phyloP scores from a whole-genome alignment of 1,284 basidiomycete species.

The Sporisorium exsertum region DNA sequence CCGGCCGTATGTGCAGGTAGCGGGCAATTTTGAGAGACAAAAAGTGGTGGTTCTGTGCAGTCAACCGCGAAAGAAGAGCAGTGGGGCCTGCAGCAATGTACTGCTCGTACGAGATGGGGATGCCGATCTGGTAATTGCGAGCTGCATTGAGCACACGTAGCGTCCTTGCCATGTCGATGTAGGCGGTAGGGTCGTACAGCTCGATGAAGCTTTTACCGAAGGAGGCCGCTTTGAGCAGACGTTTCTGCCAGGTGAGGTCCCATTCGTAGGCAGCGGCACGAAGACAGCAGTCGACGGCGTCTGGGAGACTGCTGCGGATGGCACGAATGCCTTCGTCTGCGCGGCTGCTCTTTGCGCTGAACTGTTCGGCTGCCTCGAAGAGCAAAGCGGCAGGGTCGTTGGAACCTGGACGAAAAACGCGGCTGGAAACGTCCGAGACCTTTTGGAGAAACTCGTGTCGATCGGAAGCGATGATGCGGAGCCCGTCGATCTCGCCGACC shows the following conservation, averaged over 20 bases:
- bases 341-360: slow-evolving; percentile 83
- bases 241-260: slow-evolving; percentile 88
- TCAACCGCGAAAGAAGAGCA: slow-evolving; percentile 82
- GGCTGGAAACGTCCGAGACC: slow-evolving; percentile 70
- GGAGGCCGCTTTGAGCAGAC: slow-evolving; percentile 86
- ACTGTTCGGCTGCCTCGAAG: slow-evolving; percentile 90
- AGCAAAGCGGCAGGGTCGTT: slow-evolving; percentile 90
- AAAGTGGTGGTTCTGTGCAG: slow-evolving; percentile 88
- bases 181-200: slow-evolving; percentile 88
- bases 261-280: slow-evolving; percentile 93
- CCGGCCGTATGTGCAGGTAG: slow-evolving; percentile 83
- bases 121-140: slow-evolving; percentile 88
- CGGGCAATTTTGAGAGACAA: slow-evolving; percentile 90
- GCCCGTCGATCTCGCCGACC: slow-evolving; percentile 86
- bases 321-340: slow-evolving; percentile 92
- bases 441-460: slow-evolving; percentile 91
- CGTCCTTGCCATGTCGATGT: slow-evolving; percentile 88
- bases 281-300: slow-evolving; percentile 90
- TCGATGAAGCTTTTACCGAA: slow-evolving; percentile 95
- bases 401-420: slow-evolving; percentile 86
- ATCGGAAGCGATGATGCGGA: slow-evolving; percentile 82
- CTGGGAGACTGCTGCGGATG: slow-evolving; percentile 80
- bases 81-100: slow-evolving; percentile 69
- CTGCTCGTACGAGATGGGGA: slow-evolving; percentile 92
- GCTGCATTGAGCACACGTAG: slow-evolving; percentile 96